phyloP scores from a whole-genome alignment of 1,284 basidiomycete genomes.

The Ustilago trichophora region DNA sequence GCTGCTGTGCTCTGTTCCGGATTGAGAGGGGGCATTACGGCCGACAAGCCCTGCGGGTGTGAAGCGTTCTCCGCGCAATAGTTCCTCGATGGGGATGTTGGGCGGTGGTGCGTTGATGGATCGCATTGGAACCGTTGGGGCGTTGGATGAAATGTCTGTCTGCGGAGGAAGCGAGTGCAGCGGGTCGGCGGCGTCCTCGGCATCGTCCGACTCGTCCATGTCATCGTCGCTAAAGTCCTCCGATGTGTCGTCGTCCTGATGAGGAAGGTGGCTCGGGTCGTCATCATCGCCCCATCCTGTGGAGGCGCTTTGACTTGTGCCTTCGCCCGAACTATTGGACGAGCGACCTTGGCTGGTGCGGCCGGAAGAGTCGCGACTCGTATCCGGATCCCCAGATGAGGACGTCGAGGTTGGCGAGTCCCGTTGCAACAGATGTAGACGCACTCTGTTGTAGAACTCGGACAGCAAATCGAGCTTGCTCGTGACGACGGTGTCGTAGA shows the following conservation, averaged over 20 bases:
- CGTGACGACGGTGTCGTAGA: slow-evolving; percentile 2
- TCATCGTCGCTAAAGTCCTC: no score
- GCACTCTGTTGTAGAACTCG: slow-evolving; percentile 19
- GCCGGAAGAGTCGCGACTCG: slow-evolving; percentile 24
- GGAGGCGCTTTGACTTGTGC: not conserved
- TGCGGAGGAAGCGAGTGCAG: no score
- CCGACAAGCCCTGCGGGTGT: slow-evolving; percentile 6
- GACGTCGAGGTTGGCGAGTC: not conserved
- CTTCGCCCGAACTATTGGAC: slow-evolving; percentile 8
- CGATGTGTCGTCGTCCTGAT: no score
- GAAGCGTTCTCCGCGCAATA: slow-evolving; percentile 28
- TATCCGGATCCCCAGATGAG: slow-evolving; percentile 14
- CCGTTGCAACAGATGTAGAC: not conserved
- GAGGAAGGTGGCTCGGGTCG: no score
- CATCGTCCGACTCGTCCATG: slow-evolving; percentile 1
- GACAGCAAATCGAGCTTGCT: slow-evolving; percentile 22
- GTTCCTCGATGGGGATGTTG: slow-evolving; percentile 45
- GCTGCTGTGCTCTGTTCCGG: no score
- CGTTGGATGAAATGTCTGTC: no score
- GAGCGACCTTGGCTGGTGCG: slow-evolving; percentile 8
- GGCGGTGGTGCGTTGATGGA: slow-evolving; percentile 29
- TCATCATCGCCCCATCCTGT: slow-evolving; percentile 6
- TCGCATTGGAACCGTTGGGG: no score
- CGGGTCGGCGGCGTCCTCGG: no score
- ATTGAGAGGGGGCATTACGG: not conserved